A percentile compares a stretch with the other conserved stretches of the same genome.
phyloP scores from a whole-genome alignment of 306 rosid species.

The Luffa aegyptiaca region DNA sequence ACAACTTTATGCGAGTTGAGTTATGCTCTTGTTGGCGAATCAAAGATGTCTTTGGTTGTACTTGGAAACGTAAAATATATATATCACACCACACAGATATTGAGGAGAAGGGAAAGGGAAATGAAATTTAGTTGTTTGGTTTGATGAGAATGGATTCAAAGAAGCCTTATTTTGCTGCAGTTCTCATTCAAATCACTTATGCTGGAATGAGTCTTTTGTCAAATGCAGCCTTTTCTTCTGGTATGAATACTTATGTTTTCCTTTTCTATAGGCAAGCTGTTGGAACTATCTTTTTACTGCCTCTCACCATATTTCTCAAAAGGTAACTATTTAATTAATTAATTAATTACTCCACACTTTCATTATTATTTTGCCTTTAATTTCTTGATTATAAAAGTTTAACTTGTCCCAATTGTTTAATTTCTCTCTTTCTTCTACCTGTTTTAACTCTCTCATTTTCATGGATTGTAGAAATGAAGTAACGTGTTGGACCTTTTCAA shows the following conservation, averaged over 20 bases:
- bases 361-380: no score
- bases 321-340: background rate
- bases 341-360: no score
- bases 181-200: background rate
- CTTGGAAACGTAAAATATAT: no score
- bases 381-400: no score
- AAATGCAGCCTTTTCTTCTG: conserved; percentile 10
- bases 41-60: no score
- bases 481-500: conserved; percentile 30
- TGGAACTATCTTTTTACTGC: background rate
- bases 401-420: no score
- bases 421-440: no score
- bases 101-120: background rate
- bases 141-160: conserved; percentile 2
- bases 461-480: background rate
- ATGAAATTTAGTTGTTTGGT: background rate
- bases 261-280: conserved; percentile 13
- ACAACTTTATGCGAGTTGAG: no score
- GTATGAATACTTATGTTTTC: conserved; percentile 6
- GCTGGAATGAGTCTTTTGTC: conserved; percentile 6
- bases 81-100: no score
- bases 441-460: no score
- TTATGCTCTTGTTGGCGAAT: no score
- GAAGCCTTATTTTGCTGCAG: background rate
- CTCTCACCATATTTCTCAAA: background rate